Evolutionary conservation across 805 yeast species (phyloP).

Genomic region (Starmera quercuum): DNA sequence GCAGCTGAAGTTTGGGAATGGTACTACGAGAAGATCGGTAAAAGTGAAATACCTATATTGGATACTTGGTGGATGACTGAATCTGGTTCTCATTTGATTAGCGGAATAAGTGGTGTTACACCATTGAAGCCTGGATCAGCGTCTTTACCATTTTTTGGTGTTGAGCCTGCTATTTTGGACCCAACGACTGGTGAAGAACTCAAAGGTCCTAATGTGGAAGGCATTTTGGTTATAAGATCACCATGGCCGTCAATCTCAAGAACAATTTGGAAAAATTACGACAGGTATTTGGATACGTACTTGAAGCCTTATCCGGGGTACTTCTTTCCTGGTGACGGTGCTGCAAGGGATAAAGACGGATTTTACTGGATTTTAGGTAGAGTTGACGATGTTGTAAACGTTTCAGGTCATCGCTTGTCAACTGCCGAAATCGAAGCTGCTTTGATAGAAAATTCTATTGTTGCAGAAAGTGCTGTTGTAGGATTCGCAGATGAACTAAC

Average conservation of each 20-base stretch:
- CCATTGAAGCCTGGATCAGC: constrained; percentile 98
- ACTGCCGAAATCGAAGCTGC: constrained; percentile 98
- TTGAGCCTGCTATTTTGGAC: constrained; percentile 84
- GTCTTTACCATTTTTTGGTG: constrained; percentile 92
- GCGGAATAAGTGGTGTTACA: constrained; percentile 90
- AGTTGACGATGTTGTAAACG: constrained; percentile 97
- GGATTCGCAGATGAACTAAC: constrained; percentile 93
- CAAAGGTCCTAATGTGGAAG: constrained; percentile 86
- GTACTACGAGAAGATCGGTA: constrained; percentile 91
- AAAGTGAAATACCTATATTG: constrained; percentile 79
- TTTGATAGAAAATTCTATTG: constrained; percentile 66
- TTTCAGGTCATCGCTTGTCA: constrained; percentile 95
- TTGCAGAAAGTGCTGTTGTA: constrained; percentile 94
- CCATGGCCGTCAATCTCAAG: constrained; percentile 99
- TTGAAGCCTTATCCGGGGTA: constrained; percentile 87
- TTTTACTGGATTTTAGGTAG: constrained; percentile 98
- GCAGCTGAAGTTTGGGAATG: constrained; percentile 98
- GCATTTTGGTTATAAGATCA: constrained; percentile 82
- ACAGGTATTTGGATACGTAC: constrained; percentile 84
- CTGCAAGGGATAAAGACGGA: constrained; percentile 94
- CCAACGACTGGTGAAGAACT: constrained; percentile 87
- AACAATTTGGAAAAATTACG: constrained; percentile 85
- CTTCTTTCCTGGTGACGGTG: constrained; percentile 98
- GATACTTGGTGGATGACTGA: constrained; percentile 99
- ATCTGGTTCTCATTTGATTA: constrained; percentile 90